Conservation (phyloP, 106 monocot genomes). For the Agapanthus africanus region DNA sequence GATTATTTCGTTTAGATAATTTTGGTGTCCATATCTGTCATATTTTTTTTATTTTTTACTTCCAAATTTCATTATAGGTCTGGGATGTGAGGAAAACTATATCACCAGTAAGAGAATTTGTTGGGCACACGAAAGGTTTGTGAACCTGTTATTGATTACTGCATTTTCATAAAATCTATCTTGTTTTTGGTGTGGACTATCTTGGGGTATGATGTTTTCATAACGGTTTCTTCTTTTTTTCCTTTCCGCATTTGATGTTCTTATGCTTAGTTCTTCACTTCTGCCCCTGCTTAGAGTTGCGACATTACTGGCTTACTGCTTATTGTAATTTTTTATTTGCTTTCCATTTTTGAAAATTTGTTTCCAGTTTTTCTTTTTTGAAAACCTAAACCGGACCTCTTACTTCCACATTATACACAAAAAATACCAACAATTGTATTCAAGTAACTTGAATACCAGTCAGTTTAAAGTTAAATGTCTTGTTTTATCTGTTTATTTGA, state of each 20-base stretch:
- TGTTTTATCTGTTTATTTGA: not conserved
- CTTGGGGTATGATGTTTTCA: no score
- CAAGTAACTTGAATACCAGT: no score
- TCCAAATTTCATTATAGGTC: conserved; percentile 37
- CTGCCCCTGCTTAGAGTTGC: not conserved
- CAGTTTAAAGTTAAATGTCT: not conserved
- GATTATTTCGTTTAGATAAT: not conserved
- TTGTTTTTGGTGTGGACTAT: not conserved
- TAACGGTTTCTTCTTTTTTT: no score
- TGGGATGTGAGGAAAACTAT: conserved; percentile 99
- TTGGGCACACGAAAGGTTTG: conserved; percentile 91
- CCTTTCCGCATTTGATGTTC: not conserved
- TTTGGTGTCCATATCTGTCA: not conserved
- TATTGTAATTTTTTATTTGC: no score
- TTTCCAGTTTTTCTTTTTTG: no score
- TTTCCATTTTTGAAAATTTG: no score
- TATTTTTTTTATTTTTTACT: not conserved
- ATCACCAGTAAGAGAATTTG: conserved; percentile 90
- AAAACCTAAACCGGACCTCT: no score
- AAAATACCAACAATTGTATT: no score
- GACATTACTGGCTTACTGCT: no score
- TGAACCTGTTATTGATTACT: not conserved
- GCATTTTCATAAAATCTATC: not conserved
- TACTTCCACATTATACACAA: no score
- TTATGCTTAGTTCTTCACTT: not conserved